Conservation (phyloP, 257 asterid genomes). For the Rehmannia glutinosa region DNA sequence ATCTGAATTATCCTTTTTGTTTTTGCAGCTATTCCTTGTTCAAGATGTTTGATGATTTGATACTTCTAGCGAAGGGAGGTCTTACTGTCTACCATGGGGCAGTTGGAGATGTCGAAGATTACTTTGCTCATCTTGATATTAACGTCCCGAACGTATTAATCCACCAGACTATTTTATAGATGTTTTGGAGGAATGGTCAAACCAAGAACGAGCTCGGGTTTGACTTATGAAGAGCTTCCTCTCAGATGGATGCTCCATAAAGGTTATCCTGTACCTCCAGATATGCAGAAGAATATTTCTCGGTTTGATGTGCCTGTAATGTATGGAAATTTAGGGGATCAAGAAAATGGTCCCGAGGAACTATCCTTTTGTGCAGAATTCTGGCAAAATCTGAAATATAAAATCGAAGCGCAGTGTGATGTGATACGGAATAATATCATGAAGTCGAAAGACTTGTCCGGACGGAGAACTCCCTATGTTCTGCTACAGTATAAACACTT, state of each 20-base stretch:
- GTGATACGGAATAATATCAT: constrained; percentile 50
- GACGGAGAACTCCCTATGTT: constrained; percentile 62
- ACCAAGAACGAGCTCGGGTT: constrained; percentile 46
- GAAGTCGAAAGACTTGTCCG: constrained; percentile 67
- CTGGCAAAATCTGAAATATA: constrained; percentile 57
- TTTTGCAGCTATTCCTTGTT: constrained; percentile 78
- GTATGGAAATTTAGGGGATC: constrained; percentile 24
- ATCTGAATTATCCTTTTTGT: neutral
- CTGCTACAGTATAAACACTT: constrained; percentile 62
- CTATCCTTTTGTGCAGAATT: constrained; percentile 59
- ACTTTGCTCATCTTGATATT: constrained; percentile 61
- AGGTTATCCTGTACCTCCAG: constrained; percentile 69
- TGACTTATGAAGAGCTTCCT: constrained; percentile 71
- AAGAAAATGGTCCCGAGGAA: constrained; percentile 36
- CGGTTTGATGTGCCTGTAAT: constrained; percentile 21
- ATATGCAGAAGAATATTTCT: constrained; percentile 47
- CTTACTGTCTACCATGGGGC: constrained; percentile 84
- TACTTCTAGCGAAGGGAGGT: constrained; percentile 95
- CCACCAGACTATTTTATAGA: constrained; percentile 92
- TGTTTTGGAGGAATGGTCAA: constrained; percentile 84
- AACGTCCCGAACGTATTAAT: constrained; percentile 85
- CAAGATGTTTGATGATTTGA: constrained; percentile 86
- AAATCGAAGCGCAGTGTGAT: constrained; percentile 49
- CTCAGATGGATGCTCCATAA: constrained; percentile 85
- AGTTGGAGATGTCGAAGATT: constrained; percentile 76